Evolutionary conservation across 1,284 basidiomycete genomes (phyloP).

Genomic region (Bondarzewia mesenterica): DNA sequence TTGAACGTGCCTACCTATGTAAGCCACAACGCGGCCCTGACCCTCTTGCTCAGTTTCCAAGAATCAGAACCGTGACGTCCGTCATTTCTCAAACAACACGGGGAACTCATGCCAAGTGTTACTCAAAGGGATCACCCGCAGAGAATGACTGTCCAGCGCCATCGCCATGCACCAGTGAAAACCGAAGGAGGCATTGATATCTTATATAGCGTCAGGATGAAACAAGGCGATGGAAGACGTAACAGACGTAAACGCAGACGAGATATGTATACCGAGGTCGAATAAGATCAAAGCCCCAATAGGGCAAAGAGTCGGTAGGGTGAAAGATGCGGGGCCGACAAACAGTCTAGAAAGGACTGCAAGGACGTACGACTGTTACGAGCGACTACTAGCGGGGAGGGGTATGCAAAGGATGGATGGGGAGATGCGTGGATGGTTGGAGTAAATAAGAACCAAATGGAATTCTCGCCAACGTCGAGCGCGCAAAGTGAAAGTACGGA

Average conservation of each 20-base stretch:
- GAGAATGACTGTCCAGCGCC: too few relatives aligned
- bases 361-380: not conserved
- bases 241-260: not conserved
- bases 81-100: too few relatives aligned
- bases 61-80: too few relatives aligned
- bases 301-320: not conserved
- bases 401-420: not conserved
- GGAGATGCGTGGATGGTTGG: not conserved
- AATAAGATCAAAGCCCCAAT: not conserved
- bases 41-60: too few relatives aligned
- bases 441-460: not conserved
- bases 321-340: not conserved
- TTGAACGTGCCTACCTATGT: too few relatives aligned
- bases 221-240: not conserved
- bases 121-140: too few relatives aligned
- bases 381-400: not conserved
- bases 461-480: not conserved
- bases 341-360: not conserved
- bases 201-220: not conserved
- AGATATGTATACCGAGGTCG: not conserved
- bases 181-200: not conserved
- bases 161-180: not conserved
- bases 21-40: too few relatives aligned
- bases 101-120: too few relatives aligned
- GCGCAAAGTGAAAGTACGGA: not conserved